Base-by-base conservation (phyloP, 495 filamentous ascomycete genomes). In the Lasiosphaeria hispida region DNA sequence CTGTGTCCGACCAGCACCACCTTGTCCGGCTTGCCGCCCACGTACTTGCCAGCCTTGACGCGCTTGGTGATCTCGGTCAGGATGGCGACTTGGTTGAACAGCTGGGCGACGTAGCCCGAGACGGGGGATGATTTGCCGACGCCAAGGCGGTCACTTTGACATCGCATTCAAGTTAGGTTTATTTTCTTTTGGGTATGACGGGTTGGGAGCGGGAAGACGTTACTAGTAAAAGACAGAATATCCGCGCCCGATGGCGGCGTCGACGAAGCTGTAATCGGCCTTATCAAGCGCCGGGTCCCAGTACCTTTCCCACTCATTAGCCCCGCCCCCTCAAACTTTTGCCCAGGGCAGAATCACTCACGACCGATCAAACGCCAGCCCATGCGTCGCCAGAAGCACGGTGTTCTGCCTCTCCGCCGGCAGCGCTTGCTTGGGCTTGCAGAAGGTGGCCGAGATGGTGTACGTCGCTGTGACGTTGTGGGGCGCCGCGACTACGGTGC, bases 1-100 rank as follows among this genome's bases (percentile, higher is more conserved):
- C 72, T 76, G 69, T 83, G 80, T n/a, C 84, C 84, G 11, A 85
- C 75, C 45, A 83, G 77, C 13, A 80, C 73, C 43, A 85, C 59
- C 47, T 81, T 79, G 43, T 67, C 51, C 50, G 80, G 81, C 35
- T 54, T 57, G 10, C 37, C 62, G 13, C 51, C 57, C 9, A 62
- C 63, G 40, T 66, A 70, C 52, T 65, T 56, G 3, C 72, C 72
- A 0, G 53, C 44, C 45, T 67, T 67, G 50, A 72, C 48, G 8
- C 53, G 23, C 11, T 43, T 58, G 36, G 61, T 59, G 1, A 72
- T 47, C 47, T 62, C 48, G 7, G 62, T 40, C 19, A 70, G 48
- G 15, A 71, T 61, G 2, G 63, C 55, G 10, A 62, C 58, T 57
- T 67, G 62, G 36, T 65, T 64, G 10, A 56, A 58, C 9, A 65